Evolutionary conservation across 371 early-diverging fungal genomes (phyloP), one percentile per base, ranked within the genome.

Genomic region (Batkoa obscura): DNA sequence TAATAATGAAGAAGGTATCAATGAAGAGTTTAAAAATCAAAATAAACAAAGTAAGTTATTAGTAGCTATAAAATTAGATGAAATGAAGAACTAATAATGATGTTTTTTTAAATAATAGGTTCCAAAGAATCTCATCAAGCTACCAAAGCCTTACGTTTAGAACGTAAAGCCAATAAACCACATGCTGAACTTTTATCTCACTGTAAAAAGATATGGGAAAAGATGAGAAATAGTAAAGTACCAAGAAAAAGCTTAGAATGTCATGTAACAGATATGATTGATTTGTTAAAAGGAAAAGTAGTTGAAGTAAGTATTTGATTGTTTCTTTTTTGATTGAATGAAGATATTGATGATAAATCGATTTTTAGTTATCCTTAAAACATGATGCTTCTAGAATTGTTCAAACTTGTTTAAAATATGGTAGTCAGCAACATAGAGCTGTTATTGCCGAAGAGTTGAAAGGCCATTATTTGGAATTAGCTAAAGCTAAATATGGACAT

Each of bases 341-440:
- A 47, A 8, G n/a, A 6, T 47, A 23, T 47, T 47, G 48, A 47
- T n/a, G 17, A n/a, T 5, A 15, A 37, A 30, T 12, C n/a, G 50
- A 33, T 41, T 42, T 32, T 31, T 61, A 83, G 73, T 66, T 93
- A 42, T 83, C 88, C 64, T 90, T 93, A 72, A 91, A 92, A 69
- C 94, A 91, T 74, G 96, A 95, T 63, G 84, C 90, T 60, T 82
- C 83, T n/a, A 83, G 96, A 62, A 80, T 94, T 33, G 76, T 95
- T 53, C 94, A 95, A 66, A 83, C 88, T 17, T 82, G 84, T 61
- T 66, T 95, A 15, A 94, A 95, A 68, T 74, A 87, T 67, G 96
- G 93, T 15, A 83, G 70, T 59, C 70, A 68, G 42, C 72, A 74
- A 35, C 91, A 95, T 66, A 75, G 88, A 60, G 75, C 75, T 41